Percentiles rank a stretch among this genome's conserved stretches.
phyloP scores from a whole-genome alignment of 352 stramenopile genomes.

The Globisporangium paroecandrum region DNA sequence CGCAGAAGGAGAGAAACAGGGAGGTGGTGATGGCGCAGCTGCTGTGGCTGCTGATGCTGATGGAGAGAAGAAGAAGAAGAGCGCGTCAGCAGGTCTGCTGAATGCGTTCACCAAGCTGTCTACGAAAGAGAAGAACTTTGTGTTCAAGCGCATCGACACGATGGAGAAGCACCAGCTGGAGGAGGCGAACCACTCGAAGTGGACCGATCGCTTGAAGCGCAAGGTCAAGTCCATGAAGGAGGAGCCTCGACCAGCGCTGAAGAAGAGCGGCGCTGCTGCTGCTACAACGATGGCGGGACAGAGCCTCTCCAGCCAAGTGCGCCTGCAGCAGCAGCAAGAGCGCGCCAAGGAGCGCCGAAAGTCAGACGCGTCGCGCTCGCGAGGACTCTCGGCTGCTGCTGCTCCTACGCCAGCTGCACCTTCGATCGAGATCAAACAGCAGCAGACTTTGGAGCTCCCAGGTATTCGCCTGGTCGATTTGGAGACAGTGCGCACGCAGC shows the following conservation, averaged over 20 bases:
- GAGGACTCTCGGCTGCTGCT: conserved; percentile 28
- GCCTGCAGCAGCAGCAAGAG: conserved; percentile 55
- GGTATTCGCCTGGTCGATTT: conserved; percentile 70
- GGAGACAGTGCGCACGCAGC: conserved; percentile 26
- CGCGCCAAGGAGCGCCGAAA: conserved; percentile 49
- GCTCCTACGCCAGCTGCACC: conserved; percentile 2
- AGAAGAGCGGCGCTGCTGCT: conserved; percentile 24
- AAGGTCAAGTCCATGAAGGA: conserved; percentile 62
- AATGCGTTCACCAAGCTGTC: conserved; percentile 62
- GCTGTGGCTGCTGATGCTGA: neutral
- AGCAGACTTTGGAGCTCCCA: conserved; percentile 51
- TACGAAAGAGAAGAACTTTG: conserved; percentile 63
- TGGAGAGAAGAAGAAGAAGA: neutral
- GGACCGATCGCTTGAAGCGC: conserved; percentile 61
- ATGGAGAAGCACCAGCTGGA: conserved; percentile 51
- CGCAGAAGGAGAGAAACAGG: conserved; percentile 25
- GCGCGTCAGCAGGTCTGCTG: conserved; percentile 31
- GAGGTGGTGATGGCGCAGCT: conserved; percentile 6
- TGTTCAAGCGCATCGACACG: conserved; percentile 85
- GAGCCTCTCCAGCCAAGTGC: conserved; percentile 25
- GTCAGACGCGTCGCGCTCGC: conserved; percentile 46
- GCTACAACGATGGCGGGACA: neutral
- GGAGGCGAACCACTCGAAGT: conserved; percentile 40
- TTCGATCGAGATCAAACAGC: conserved; percentile 53
- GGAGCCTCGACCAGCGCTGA: conserved; percentile 29